phyloP scores from a whole-genome alignment of 345 rosid species.

The Lagerstroemia speciosa region DNA sequence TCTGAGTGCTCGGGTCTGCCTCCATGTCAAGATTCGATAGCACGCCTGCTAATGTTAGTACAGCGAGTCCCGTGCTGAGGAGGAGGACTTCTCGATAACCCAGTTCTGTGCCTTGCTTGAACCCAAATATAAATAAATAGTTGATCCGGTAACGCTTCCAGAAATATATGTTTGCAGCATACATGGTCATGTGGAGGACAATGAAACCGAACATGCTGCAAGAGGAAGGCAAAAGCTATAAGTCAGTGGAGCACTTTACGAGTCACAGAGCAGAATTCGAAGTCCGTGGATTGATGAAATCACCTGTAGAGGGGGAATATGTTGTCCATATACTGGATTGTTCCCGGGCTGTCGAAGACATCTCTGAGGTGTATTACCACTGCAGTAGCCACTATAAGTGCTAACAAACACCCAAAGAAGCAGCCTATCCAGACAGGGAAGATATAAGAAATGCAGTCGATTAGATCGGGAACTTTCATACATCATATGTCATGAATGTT shows the following conservation, averaged over 20 bases:
- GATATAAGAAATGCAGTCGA: background rate
- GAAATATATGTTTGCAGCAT: constrained; percentile 48
- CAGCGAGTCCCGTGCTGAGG: constrained; percentile 41
- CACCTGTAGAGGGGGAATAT: constrained; percentile 62
- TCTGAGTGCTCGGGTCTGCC: constrained; percentile 51
- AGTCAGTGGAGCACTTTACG: constrained; percentile 11
- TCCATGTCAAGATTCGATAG: constrained; percentile 78
- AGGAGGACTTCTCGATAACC: constrained; percentile 58
- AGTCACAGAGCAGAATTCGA: background rate
- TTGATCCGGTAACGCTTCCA: constrained; percentile 71
- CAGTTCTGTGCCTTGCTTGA: constrained; percentile 65
- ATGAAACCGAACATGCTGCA: constrained; percentile 61
- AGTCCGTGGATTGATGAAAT: background rate
- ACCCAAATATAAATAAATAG: constrained; percentile 62
- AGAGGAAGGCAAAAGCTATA: background rate
- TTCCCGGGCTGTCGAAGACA: constrained; percentile 33
- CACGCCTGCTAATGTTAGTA: constrained; percentile 40
- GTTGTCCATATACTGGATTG: constrained; percentile 52
- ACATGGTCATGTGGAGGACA: constrained; percentile 60
- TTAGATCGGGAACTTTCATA: background rate
- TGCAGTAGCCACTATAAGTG: constrained; percentile 47
- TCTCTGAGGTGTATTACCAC: constrained; percentile 43
- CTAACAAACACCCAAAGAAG: constrained; percentile 51
- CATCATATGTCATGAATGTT: background rate
- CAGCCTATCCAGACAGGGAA: constrained; percentile 27